Evolutionary conservation across 2,329 filamentous ascomycete species (phyloP), one percentile per base, ranked within the genome.

Genomic region (Cryphonectria carpinicola): DNA sequence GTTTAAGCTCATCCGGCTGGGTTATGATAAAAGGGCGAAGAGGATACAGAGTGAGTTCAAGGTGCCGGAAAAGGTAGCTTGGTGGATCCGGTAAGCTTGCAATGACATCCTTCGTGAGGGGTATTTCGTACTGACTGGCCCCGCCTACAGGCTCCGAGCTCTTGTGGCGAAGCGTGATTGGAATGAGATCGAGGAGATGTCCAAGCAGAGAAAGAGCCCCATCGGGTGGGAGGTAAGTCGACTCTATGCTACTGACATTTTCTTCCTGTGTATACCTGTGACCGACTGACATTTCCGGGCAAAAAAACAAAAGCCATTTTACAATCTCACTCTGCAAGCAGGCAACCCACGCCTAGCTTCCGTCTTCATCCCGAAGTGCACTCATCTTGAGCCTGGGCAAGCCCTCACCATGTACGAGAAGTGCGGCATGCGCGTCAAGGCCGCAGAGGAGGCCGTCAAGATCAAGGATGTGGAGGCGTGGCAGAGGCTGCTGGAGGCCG

Each of bases 391-490:
- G 61, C 84, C 88, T 0, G 86, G 88, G 3, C 92, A 94, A 76
- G 85, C 91, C 4, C 91, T 97, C 69, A 88, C 92, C 75, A 98
- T 99, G 95, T 99, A 95, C 87, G 90, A 97, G 76, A 97, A 97
- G 82, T 98, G 96, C 80, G 95, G 95, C 25, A 89, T 97, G 90
- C 85, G 94, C 61, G 88, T 92, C 39, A 94, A 93, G 82, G 96
- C 96, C 2, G 96, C 92, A 4, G 95, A 98, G 82, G 96, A 98
- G 82, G 95, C 96, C 3, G 87, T 94, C 71, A 93, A 90, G 82
- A 86, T 88, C 71, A 97, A 93, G 81, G 93, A 99, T 78, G 84
- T 89, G 65, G 91, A 90, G 75, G 84, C 90, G n/a, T 89, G 97
- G 81, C 88, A 92, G 76, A 85, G 90, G 66, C 82, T 98, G 74